These are phyloP conservation scores for Trypanosoma congolense DNA, from an alignment of 208 protist genomes.

Conservation along the genomic window DNA sequence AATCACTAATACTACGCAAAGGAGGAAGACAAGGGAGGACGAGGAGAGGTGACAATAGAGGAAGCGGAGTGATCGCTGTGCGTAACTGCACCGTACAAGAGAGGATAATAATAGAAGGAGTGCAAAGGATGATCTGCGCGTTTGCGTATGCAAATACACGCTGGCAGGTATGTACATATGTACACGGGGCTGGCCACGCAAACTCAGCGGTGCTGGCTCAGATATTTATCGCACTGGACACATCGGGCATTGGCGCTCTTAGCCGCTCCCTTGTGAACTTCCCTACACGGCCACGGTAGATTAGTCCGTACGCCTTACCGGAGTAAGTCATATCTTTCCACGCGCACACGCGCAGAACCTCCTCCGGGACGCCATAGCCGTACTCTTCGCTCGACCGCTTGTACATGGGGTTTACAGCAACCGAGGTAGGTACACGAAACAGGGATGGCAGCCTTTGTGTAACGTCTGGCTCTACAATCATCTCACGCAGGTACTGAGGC, in stretches of 20 bases:
- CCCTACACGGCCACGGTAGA: slow-evolving; percentile 62
- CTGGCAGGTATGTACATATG: neutral
- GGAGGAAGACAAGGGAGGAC: too few species aligned
- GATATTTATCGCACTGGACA: slow-evolving; percentile 74
- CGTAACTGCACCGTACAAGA: too few species aligned
- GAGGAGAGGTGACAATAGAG: too few species aligned
- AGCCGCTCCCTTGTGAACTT: slow-evolving; percentile 56
- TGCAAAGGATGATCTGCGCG: neutral
- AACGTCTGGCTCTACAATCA: slow-evolving; percentile 47
- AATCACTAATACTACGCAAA: too few species aligned
- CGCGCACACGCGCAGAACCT: slow-evolving; percentile 49
- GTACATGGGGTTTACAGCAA: slow-evolving; percentile 68
- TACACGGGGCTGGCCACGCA: too few species aligned
- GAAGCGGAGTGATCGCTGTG: too few species aligned
- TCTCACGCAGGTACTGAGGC: slow-evolving; percentile 45
- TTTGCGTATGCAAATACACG: neutral
- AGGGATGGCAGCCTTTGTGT: slow-evolving; percentile 25
- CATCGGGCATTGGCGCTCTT: slow-evolving; percentile 29
- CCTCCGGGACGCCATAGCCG: slow-evolving; percentile 51
- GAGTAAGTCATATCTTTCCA: slow-evolving; percentile 62
- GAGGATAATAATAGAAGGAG: neutral
- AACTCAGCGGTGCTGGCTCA: too few species aligned
- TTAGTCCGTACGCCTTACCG: slow-evolving; percentile 68
- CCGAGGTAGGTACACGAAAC: slow-evolving; percentile 26
- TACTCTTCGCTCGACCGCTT: slow-evolving; percentile 68